These are phyloP conservation scores for Ceratonia siliqua DNA, from an alignment of 306 rosid species.

Conservation along the genomic window DNA sequence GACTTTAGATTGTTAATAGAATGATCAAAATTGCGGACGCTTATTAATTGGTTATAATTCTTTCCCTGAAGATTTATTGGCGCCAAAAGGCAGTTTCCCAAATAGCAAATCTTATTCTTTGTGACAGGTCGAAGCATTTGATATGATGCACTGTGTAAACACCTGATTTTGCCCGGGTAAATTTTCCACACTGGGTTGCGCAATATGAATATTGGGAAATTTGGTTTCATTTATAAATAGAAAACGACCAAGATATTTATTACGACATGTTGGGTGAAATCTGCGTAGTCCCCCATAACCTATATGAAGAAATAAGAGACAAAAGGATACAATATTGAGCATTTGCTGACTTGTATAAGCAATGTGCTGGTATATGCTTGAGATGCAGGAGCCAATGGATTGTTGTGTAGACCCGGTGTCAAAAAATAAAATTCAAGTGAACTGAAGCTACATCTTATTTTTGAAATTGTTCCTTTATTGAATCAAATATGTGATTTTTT, in stretches of 20 bases:
- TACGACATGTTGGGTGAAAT: background rate
- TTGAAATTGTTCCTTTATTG: background rate
- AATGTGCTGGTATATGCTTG: background rate
- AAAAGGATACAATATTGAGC: background rate
- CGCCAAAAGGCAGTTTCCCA: slow-evolving; percentile 18
- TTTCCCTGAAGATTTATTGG: background rate
- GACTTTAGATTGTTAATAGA: background rate
- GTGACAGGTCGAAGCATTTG: background rate
- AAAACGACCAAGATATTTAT: background rate
- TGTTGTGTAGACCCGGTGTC: background rate
- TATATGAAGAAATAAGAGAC: background rate
- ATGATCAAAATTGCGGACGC: background rate
- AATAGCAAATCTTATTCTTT: background rate
- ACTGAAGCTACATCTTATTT: background rate
- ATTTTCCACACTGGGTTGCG: slow-evolving; percentile 15
- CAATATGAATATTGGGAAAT: background rate
- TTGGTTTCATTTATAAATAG: background rate
- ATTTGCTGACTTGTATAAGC: slow-evolving; percentile 2
- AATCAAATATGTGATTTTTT: background rate
- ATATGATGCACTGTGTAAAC: background rate
- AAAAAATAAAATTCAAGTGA: background rate
- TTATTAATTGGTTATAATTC: background rate
- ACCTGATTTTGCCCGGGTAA: too few relatives aligned
- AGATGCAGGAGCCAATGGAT: background rate
- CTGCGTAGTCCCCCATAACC: background rate